Base-by-base conservation (phyloP, 1,284 basidiomycete species). In the Ganoderma leucocontextum region DNA sequence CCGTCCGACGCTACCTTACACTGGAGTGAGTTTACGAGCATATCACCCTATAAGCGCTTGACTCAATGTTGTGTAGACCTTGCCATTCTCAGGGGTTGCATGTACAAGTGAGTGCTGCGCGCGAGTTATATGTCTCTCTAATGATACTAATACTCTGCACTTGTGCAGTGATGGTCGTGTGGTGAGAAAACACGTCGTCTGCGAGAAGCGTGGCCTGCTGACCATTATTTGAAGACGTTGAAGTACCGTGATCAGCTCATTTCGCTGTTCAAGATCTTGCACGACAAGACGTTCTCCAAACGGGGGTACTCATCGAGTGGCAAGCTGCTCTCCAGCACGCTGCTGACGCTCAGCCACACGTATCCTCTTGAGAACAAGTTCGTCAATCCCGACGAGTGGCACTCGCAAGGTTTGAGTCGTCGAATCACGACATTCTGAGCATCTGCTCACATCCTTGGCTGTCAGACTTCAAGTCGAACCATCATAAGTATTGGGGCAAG, bases 1-100 rank as follows among this genome's bases (percentile, higher is more conserved):
- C 89, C 93, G 4, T 92, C 93, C 1, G 96, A 98, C 79, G 93
- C 94, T 4, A 92, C 94, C 1, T 83, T 98, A 57, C 95, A 97
- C 76, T 97, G 95, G 94, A 95, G 91, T 92, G 78, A 69, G 90
- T 78, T 53, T 67, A 15, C 55, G 13, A 69, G 25, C 65, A 69
- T n/a, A 25, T 36, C 4, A 29, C 25, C 19, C 10, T 35, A 4
- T 12, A 5, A 39, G 4, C 6, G 5, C 9, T 36, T 8, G 13
- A 36, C 62, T 67, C 19, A 67, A 15, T 33, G 15, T 25, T 33
- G 47, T 42, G 60, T 67, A 91, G 90, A 91, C 79, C 79, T 93
- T 58, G 90, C 90, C 3, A 90, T 93, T 63, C 78, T 93, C 17
- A 83, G 91, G 66, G 91, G 90, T 55, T 83, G 88, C 36, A 87